Evolutionary conservation across 352 stramenopile genomes (phyloP), one percentile per base, ranked within the genome.

Genomic region (Phytophthora pistaciae): DNA sequence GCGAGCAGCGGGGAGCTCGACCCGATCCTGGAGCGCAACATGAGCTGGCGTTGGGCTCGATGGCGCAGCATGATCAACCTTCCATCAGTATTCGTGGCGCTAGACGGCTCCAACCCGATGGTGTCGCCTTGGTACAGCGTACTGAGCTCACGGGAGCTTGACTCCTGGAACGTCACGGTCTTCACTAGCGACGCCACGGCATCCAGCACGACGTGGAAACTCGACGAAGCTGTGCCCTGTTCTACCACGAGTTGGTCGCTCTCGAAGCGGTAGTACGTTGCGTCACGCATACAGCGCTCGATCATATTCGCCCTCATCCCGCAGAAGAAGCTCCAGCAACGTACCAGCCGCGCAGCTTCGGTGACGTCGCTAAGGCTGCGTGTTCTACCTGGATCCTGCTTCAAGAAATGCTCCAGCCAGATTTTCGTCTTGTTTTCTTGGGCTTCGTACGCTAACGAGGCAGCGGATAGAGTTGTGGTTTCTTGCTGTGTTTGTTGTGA

Each of bases 71-170:
- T 82, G 16, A 68, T 40, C 23, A 90, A 60, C 7, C 44, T 61
- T 3, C 84, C 84, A 27, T 88, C 82, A 18, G 57, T 50, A 11
- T 79, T 79, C 8, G 76, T 82, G 5, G 74, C 70, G 4, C 70
- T 77, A 10, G 70, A 82, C 16, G 82, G 77, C 52, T 91, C 78
- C 4, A 79, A 60, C n/a, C 84, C 82, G 10, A 91, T 68, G n/a
- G 80, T 75, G 33, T 91, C 82, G 44, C 84, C 84, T 50, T 90
- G 80, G 46, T 80, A 85, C 1, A 89, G 59, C 20, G 78, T 88
- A 36, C 68, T 80, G n/a, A 91, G 78, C 56, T 91, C 84, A 4
- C 82, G 82, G 4, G 77, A 68, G 42, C 82, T 88, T 23, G 80
- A 84, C 21, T 80, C 84, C 16, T 68, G 54, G 38, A 68, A 70